Base-by-base conservation (phyloP, 345 rosid species). In the Aethionema arabicum region DNA sequence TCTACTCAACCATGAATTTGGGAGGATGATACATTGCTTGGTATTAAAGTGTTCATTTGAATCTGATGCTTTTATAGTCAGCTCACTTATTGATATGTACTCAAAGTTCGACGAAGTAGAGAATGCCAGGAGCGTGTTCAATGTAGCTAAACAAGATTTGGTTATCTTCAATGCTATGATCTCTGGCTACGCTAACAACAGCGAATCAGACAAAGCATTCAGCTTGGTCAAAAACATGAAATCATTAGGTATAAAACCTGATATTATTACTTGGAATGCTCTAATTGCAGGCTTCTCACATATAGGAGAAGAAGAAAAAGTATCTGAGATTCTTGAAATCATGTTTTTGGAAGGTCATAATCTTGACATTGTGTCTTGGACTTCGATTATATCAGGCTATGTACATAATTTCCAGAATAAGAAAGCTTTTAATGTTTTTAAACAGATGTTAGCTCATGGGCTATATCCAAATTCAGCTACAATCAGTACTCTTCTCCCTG, bases 331-430 rank as follows among this genome's bases (percentile, higher is more conserved):
- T 38, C 67, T 92, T 59, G 59, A 66, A 51, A 52, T 71, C 74
- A 87, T 89, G 95, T 59, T 32, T 21, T 42, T 15, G 21, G 36
- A 72, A 53, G 90, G 91, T 35, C 51, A 74, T 63, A 77, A 76
- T 62, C 91, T 88, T 11, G 98, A 92, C 64, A 84, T 82, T 12
- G 84, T 83, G 46, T 78, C 95, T 0, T 89, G 95, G 97, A 89
- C 95, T 38, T 83, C 95, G 0, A 54, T 89, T 33, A 83, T 87
- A 66, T 82, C 97, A 21, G 93, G 97, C 27, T 68, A 81, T 40
- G 93, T 89, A 55, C 83, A 85, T 65, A 92, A 80, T 70, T 82
- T 81, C 12, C 67, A 43, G n/a, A 72, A 74, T 8, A 63, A 44
- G 31, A 78, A 79, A 30, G 98, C 93, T 30, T 81, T 89, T 3